phyloP scores from a whole-genome alignment of 129 eudicot genomes.

The Oenanthe sinensis region DNA sequence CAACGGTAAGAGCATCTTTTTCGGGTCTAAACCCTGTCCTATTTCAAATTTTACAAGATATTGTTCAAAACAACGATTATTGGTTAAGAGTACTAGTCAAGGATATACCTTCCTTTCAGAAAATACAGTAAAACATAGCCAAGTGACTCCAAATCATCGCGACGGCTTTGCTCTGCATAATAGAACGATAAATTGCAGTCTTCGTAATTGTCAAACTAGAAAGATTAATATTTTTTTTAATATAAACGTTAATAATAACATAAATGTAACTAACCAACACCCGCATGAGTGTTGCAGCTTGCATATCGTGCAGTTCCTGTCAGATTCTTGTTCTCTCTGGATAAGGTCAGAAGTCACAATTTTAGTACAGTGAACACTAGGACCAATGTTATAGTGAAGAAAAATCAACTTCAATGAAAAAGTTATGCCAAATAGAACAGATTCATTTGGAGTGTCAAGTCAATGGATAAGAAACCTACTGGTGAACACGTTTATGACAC shows the following conservation, averaged over 20 bases:
- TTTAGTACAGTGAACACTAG: background rate
- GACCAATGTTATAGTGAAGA: background rate
- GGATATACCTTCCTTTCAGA: slow-evolving; percentile 67
- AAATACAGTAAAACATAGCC: slow-evolving; percentile 91
- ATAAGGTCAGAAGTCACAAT: background rate
- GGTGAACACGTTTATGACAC: background rate
- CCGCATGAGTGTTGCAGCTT: slow-evolving; percentile 95
- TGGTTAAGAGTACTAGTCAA: background rate
- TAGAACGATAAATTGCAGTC: slow-evolving; percentile 11
- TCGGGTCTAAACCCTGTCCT: background rate
- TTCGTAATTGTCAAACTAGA: background rate
- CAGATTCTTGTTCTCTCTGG: slow-evolving; percentile 88
- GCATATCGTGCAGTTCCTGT: slow-evolving; percentile 99
- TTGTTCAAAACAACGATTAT: background rate
- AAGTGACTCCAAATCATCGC: slow-evolving; percentile 94
- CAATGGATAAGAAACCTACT: background rate
- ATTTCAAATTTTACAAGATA: background rate
- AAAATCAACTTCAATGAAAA: background rate
- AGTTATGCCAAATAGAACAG: background rate
- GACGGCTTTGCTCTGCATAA: slow-evolving; percentile 83
- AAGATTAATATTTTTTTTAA: background rate
- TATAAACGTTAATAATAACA: background rate
- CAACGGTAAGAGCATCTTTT: background rate
- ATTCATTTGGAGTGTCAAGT: background rate
- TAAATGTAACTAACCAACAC: slow-evolving; percentile 47